These are phyloP conservation scores for Grosmannia serpens DNA, from an alignment of 2,329 filamentous ascomycete species.

Conservation along the genomic window DNA sequence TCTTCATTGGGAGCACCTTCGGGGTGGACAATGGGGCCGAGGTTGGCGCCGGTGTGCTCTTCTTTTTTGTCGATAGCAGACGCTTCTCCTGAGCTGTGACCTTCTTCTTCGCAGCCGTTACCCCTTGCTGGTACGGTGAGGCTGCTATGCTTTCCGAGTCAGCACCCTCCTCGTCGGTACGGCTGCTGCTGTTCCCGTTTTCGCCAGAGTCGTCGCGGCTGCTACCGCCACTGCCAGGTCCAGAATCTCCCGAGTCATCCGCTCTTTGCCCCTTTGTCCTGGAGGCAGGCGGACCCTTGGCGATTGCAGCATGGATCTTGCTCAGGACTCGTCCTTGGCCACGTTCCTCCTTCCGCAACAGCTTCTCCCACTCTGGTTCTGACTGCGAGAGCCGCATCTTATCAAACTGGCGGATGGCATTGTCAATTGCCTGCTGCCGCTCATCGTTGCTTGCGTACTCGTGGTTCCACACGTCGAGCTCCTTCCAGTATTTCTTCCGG, in stretches of 20 bases:
- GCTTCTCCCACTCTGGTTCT: constrained; percentile 49
- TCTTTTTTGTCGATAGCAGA: constrained; percentile 33
- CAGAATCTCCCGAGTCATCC: constrained; percentile 30
- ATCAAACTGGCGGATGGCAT: constrained; percentile 49
- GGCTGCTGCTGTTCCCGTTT: constrained; percentile 5
- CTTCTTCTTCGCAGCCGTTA: constrained; percentile 32
- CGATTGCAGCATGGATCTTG: constrained; percentile 47
- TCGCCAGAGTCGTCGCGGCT: constrained; percentile 29
- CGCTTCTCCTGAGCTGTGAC: constrained; percentile 42
- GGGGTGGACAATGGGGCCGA: background rate
- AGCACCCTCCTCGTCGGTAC: constrained; percentile 17
- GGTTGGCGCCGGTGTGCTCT: constrained; percentile 13
- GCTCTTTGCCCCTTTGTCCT: constrained; percentile 39
- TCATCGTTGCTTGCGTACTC: constrained; percentile 41
- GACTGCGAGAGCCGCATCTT: constrained; percentile 42
- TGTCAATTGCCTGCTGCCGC: constrained; percentile 48
- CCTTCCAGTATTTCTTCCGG: constrained; percentile 48
- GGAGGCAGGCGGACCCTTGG: constrained; percentile 34
- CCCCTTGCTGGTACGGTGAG: constrained; percentile 26
- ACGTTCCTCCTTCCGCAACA: constrained; percentile 46
- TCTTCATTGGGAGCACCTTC: constrained; percentile 18
- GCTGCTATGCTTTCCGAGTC: constrained; percentile 3
- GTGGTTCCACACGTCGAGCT: constrained; percentile 53
- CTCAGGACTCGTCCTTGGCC: constrained; percentile 50
- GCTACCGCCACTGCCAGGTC: constrained; percentile 20